Evolutionary conservation across 177 flowering plant species (phyloP), one percentile per base, ranked within the genome.

Genomic region (Vitis hybrid): DNA sequence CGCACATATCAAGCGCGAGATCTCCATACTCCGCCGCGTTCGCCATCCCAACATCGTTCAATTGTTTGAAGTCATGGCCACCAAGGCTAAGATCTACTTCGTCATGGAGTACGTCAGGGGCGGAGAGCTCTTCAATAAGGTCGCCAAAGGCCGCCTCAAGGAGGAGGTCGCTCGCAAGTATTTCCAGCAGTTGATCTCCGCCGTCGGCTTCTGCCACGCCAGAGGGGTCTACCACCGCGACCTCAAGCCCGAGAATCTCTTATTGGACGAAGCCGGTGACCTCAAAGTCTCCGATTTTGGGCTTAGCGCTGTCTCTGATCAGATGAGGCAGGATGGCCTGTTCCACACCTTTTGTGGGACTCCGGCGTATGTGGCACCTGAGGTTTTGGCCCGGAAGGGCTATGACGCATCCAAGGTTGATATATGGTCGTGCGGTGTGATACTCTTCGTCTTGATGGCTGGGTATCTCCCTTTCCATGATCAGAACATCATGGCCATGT

Each of bases 381-480:
- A 90, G 81, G 91, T 90, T 15, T 63, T 90, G 30, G 86, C 80
- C 0, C 64, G 90, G 49, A 88, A 80, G 60, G 95, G 95, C 0
- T 90, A 90, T 62, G 88, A 84, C n/a, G 97, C 85, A 0, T 85
- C 91, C 1, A 91, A 91, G 82, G 94, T 87, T 8, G 97, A 91
- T 65, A 84, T 89, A 9, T 91, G 97, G 94, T 89, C 94, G n/a
- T 91, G 94, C 58, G 94, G 97, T 13, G 88, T 91, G 8, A 77
- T 91, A 11, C 68, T 91, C 61, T 91, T 91, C 62, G 97, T 91
- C 10, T 76, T 90, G 49, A 90, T 89, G 90, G 93, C 96, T 1
- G 96, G 98, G 0, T 86, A 91, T 56, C 78, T 90, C 8, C 98
- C 95, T 0, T 93, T 93, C 69, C 91, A 91, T 21, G 97, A 93